These are phyloP conservation scores for Trametes cubensis DNA, from an alignment of 768 basidiomycete species.

Conservation along the genomic window DNA sequence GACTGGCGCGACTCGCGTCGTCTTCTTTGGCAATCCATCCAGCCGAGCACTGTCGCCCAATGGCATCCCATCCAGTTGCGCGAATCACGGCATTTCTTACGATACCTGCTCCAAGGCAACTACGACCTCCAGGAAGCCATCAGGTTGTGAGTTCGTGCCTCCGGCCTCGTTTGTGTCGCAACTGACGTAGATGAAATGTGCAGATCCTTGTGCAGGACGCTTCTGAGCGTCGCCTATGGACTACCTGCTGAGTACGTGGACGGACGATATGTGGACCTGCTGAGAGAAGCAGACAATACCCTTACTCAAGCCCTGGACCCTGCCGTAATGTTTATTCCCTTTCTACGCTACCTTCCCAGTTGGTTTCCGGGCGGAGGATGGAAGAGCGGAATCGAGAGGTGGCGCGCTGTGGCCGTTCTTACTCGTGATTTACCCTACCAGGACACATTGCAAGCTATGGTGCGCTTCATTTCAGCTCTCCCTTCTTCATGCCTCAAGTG, in stretches of 20 bases:
- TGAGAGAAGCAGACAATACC: background rate
- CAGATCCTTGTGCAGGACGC: background rate
- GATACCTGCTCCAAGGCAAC: background rate
- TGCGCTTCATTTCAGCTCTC: slow-evolving; percentile 24
- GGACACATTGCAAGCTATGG: slow-evolving; percentile 55
- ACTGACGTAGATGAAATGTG: background rate
- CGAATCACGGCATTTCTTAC: background rate
- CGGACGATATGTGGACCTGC: background rate
- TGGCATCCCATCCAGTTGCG: background rate
- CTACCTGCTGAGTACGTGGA: background rate
- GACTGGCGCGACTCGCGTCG: slow-evolving; percentile 13
- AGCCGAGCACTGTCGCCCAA: background rate
- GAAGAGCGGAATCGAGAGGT: slow-evolving; percentile 53
- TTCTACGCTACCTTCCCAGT: slow-evolving; percentile 47
- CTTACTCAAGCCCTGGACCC: background rate
- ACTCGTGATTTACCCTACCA: slow-evolving; percentile 64
- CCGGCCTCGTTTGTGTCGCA: too few relatives aligned
- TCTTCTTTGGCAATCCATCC: slow-evolving; percentile 1
- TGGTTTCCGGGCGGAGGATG: slow-evolving; percentile 71
- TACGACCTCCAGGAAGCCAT: background rate
- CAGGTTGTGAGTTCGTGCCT: background rate
- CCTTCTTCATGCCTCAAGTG: background rate
- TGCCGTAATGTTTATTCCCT: background rate
- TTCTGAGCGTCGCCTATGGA: background rate
- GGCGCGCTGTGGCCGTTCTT: slow-evolving; percentile 62